Percentiles rank a stretch among this genome's conserved stretches.
Evolutionary conservation across 176 grass and related monocot species (phyloP).

Genomic region (Cenchrus purpureus): DNA sequence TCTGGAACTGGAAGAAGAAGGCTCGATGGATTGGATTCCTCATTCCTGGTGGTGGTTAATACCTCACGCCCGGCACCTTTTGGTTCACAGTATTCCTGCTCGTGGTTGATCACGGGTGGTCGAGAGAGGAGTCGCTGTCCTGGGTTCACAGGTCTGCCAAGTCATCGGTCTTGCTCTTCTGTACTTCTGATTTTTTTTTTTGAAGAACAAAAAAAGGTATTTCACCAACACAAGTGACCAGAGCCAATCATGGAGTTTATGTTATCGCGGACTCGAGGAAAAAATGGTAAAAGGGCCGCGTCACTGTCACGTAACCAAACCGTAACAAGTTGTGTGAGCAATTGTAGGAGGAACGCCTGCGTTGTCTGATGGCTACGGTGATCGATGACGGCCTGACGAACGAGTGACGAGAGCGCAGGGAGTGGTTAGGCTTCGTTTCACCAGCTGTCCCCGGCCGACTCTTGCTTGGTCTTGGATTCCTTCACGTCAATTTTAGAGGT

Average conservation of each 20-base stretch:
- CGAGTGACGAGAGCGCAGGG: background rate
- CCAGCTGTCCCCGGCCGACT: background rate
- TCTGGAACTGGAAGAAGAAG: background rate
- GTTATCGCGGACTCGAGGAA: background rate
- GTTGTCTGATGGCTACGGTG: background rate
- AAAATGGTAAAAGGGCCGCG: background rate
- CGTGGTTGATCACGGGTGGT: background rate
- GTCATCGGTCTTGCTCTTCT: background rate
- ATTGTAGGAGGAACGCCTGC: background rate
- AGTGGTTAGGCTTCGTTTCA: background rate
- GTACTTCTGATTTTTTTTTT: no score
- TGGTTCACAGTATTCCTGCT: conserved; percentile 4
- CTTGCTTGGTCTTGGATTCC: background rate
- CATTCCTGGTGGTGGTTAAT: background rate
- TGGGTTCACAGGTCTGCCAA: background rate
- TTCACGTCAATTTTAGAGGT: background rate
- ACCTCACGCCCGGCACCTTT: background rate
- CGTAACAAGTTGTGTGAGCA: background rate
- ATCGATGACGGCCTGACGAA: background rate
- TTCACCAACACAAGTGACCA: background rate
- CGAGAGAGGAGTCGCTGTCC: background rate
- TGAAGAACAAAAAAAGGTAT: no score
- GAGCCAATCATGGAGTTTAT: background rate
- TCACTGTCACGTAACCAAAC: background rate
- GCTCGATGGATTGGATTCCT: no score